These are phyloP conservation scores for Colletotrichum zoysiae DNA, from an alignment of 2,329 filamentous ascomycete species.

Conservation along the genomic window DNA sequence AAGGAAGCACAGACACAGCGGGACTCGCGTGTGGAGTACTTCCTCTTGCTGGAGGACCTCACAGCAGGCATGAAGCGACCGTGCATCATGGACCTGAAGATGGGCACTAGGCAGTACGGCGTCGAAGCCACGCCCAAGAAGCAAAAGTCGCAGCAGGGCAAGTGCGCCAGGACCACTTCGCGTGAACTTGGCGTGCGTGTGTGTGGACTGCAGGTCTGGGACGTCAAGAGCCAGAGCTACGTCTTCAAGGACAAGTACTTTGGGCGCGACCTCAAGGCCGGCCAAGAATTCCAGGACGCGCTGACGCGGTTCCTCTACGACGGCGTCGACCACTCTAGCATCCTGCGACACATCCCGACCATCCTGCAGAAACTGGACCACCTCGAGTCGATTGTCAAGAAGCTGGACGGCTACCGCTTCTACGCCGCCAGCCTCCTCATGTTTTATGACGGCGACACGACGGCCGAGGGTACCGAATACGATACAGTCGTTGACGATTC, in stretches of 20 bases:
- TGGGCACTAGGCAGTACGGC: conserved; percentile 97
- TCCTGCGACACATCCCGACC: conserved; percentile 87
- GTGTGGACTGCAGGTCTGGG: conserved; percentile 97
- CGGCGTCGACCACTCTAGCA: conserved; percentile 82
- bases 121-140: conserved; percentile 94
- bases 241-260: conserved; percentile 99
- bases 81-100: conserved; percentile 97
- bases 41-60: conserved; percentile 91
- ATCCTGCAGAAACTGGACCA: conserved; percentile 86
- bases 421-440: conserved; percentile 96
- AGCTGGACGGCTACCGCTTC: conserved; percentile 87
- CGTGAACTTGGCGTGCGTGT: conserved; percentile 91
- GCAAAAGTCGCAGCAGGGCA: conserved; percentile 89
- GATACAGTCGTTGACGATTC: conserved; percentile 68
- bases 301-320: conserved; percentile 93
- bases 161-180: conserved; percentile 93
- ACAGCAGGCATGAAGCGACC: conserved; percentile 97
- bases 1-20: conserved; percentile 78
- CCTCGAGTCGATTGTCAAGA: conserved; percentile 85
- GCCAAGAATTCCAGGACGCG: conserved; percentile 88
- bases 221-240: conserved; percentile 84
- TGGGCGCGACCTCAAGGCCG: conserved; percentile 87
- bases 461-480: conserved; percentile 60
- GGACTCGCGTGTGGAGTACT: conserved; percentile 85
- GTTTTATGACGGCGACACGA: conserved; percentile 90